Base-by-base conservation (phyloP, 2,329 filamentous ascomycete genomes). In the Blastomyces silverae region DNA sequence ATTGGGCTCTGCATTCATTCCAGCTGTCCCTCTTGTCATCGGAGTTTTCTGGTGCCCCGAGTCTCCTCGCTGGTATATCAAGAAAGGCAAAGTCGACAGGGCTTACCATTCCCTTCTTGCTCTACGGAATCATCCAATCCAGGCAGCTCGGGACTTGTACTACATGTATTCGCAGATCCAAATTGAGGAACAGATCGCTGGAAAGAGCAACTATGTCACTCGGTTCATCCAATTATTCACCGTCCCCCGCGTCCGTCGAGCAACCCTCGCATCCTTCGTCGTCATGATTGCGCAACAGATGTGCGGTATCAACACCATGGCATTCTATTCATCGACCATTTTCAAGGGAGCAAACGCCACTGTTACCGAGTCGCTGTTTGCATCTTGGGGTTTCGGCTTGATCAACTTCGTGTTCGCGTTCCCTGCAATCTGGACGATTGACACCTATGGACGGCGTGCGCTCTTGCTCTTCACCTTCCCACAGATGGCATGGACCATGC, bases 211-310 rank as follows among this genome's bases (percentile, higher is more conserved):
- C 74, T 88, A 89, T 70, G 44, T 85, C 61, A 83, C 79, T 28
- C 84, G 88, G 20, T 86, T 90, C 68, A 62, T 79, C 55, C 77
- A 81, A 66, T 73, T 85, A 0, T 81, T 82, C 67, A 81, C 79
- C 15, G 78, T 81, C 62, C 79, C 79, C 6, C 78, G 80, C 22
- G 75, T 81, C 64, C 77, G 80, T 50, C 79, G 80, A 52, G 91
- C 91, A 2, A 92, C 87, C 3, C 81, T 89, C 39, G 91, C 90
- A 6, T 89, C 90, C 0, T 89, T 87, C 68, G 85, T 86, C 0
- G 89, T 93, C 69, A 95, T 95, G 91, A 86, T 89, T 70, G 86
- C 86, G 0, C 87, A 89, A 74, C 87, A 89, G 74, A 87, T 89
- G 83, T 89, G 86, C 70, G 84, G 83, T 77, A 81, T 89, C 74